Evolutionary conservation across 106 monocot species (phyloP).

Genomic region (Vanilla planifolia): DNA sequence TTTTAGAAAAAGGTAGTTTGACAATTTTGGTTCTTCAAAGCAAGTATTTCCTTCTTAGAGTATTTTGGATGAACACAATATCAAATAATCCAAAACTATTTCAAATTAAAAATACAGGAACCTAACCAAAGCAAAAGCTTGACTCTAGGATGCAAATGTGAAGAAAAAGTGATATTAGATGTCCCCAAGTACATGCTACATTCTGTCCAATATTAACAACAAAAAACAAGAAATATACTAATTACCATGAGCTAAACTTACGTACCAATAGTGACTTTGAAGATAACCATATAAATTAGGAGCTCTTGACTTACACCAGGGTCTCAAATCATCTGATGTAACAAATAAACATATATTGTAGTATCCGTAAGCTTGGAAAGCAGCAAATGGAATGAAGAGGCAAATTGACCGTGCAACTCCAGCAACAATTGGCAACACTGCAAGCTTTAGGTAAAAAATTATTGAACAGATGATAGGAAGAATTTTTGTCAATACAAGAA

Average conservation of each 20-base stretch:
- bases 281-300: constrained; percentile 74
- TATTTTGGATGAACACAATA: too few species aligned
- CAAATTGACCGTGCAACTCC: constrained; percentile 27
- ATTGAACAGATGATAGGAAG: neutral
- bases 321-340: constrained; percentile 36
- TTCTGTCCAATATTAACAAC: neutral
- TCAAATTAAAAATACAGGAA: neutral
- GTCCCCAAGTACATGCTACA: too few species aligned
- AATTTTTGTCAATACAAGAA: neutral
- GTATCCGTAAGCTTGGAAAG: constrained; percentile 86
- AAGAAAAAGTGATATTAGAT: too few species aligned
- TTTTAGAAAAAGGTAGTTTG: too few species aligned
- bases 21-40: too few species aligned
- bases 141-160: neutral
- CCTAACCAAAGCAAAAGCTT: neutral
- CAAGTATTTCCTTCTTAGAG: too few species aligned
- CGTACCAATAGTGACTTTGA: constrained; percentile 96
- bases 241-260: too few species aligned
- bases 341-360: constrained; percentile 44
- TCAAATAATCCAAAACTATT: neutral
- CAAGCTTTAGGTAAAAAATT: constrained; percentile 35
- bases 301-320: constrained; percentile 74
- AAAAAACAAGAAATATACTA: neutral
- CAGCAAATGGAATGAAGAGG: constrained; percentile 60
- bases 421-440: constrained; percentile 27